Conservation (phyloP, 805 yeast genomes). For the Pichia membranifaciens region DNA sequence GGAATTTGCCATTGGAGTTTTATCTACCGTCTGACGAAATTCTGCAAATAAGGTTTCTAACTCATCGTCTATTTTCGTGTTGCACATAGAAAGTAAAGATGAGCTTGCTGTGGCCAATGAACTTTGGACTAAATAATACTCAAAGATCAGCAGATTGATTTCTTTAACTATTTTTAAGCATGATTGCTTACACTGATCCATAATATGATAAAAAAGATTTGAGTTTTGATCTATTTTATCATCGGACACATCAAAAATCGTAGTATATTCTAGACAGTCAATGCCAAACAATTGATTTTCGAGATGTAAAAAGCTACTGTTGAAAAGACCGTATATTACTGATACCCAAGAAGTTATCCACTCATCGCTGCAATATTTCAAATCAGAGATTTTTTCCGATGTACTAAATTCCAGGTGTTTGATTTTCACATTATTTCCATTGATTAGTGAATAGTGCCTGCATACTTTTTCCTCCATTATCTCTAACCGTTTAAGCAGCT, state of each 20-base stretch:
- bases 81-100: conserved; percentile 19
- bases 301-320: conserved; percentile 21
- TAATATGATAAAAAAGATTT: conserved; percentile 18
- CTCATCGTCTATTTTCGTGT: conserved; percentile 17
- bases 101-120: conserved; percentile 13
- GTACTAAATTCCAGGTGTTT: conserved; percentile 10
- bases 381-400: conserved; percentile 11
- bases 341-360: conserved; percentile 28
- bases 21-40: conserved; percentile 12
- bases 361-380: conserved; percentile 16
- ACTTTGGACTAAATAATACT: conserved; percentile 23
- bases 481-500: conserved; percentile 17
- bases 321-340: conserved; percentile 24
- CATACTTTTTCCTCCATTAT: conserved; percentile 6
- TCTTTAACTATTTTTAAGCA: conserved; percentile 23
- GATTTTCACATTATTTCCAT: conserved; percentile 9
- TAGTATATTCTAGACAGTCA: conserved; percentile 20
- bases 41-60: conserved; percentile 14
- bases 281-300: conserved; percentile 25
- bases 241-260: conserved; percentile 21
- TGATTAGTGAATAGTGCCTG: conserved; percentile 8
- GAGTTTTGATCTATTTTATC: conserved; percentile 20
- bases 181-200: conserved; percentile 20
- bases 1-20: conserved; percentile 5
- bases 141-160: conserved; percentile 24